Base-by-base conservation (phyloP, 2,329 filamentous ascomycete genomes). In the Ceratocystis diversiconidia region DNA sequence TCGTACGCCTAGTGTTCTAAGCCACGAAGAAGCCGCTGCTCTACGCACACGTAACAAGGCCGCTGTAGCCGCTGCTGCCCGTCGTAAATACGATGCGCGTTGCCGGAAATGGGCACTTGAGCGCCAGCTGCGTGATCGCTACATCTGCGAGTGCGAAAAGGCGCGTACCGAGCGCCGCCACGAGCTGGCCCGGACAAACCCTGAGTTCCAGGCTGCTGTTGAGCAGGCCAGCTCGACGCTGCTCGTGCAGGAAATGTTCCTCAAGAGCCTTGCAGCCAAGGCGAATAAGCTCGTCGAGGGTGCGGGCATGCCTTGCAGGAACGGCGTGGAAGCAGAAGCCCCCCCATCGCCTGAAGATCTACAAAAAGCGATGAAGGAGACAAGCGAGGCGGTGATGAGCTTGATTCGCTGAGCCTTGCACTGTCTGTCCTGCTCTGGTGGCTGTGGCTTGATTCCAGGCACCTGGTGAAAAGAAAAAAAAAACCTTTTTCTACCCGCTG, bases 201-300 rank as follows among this genome's bases (percentile, higher is more conserved):
- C 66, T 30, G 50, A 61, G n/a, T 65, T 65, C 12, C 19, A 63
- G 50, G 43, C 63, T 17, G 44, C 57, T 25, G 41, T 65, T 6
- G 66, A 67, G 15, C 19, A 59, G 63, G 66, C 60, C 19, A 61
- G 44, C 52, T 65, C 66, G 19, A 63, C 62, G 4, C 61, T 67
- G 10, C 46, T 63, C 5, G 66, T 67, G 28, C 66, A 67, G 46
- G 41, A 32, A 12, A 67, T 67, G 66, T 67, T 67, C 36, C 30
- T 65, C 41, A 63, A 52, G 28, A 60, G 46, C 41, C 50, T 67
- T 22, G 63, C 66, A 5, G 43, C 62, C 15, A 60, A 67, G 60
- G 60, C 61, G 25, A 67, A 67, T 28, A 22, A 41, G 32, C 43
- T 50, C 5, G 63, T 65, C 19, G 25, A 44, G 8, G 63, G 63